Evolutionary conservation across 1,139 yeast species (phyloP).

Genomic region (Debaryomyces psychrophilus): DNA sequence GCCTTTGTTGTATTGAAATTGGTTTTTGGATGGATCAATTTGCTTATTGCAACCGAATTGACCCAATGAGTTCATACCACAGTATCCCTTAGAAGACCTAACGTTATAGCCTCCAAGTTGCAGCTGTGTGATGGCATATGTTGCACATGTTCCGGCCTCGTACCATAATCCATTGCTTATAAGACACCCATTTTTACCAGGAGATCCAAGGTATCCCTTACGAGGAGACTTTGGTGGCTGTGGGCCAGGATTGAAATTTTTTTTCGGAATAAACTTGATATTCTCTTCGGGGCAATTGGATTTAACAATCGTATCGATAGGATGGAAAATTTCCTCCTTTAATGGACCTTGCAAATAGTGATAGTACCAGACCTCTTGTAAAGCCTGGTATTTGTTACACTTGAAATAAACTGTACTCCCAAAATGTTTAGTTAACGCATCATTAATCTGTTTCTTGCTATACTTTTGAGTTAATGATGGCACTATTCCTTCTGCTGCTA

Average conservation of each 20-base stretch:
- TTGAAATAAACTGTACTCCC: conserved; percentile 68
- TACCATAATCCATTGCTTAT: conserved; percentile 88
- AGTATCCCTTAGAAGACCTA: conserved; percentile 70
- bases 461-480: conserved; percentile 68
- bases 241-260: conserved; percentile 34
- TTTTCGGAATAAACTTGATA: conserved; percentile 77
- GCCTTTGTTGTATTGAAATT: conserved; percentile 54
- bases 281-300: conserved; percentile 73
- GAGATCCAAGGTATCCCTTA: conserved; percentile 51
- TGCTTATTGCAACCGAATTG: conserved; percentile 38
- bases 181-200: conserved; percentile 70
- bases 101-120: conserved; percentile 74
- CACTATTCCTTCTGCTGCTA: conserved; percentile 65
- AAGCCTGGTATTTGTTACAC: conserved; percentile 67
- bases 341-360: conserved; percentile 80
- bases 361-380: conserved; percentile 91
- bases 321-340: conserved; percentile 62
- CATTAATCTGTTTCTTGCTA: conserved; percentile 62
- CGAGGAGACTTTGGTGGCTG: conserved; percentile 39
- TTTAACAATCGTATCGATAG: conserved; percentile 58
- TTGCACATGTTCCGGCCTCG: conserved; percentile 83
- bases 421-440: conserved; percentile 63
- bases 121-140: conserved; percentile 54
- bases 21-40: conserved; percentile 43
- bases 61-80: conserved; percentile 53